phyloP scores from a whole-genome alignment of 2,329 filamentous ascomycete genomes.

The Aureobasidium lini region DNA sequence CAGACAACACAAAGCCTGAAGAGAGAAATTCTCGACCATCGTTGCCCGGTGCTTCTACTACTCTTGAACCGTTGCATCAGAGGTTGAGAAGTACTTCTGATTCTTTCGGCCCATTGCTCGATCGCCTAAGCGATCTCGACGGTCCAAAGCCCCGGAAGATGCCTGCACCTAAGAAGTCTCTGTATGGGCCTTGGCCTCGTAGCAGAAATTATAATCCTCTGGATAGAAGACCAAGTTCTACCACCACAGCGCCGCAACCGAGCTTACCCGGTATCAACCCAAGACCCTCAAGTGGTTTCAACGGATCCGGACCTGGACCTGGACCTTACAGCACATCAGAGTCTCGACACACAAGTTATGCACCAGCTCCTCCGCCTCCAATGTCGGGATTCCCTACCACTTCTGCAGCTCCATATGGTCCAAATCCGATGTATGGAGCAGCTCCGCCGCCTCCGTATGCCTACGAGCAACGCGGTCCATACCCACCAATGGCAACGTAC shows the following conservation, averaged over 20 bases:
- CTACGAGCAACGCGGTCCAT: conserved; percentile 4
- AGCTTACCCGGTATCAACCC: not conserved
- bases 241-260: not conserved
- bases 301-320: not conserved
- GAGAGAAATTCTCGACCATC: not conserved
- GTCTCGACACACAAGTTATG: not conserved
- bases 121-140: not conserved
- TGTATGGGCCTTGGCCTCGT: conserved; percentile 11
- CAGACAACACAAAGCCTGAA: not conserved
- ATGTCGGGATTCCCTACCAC: conserved; percentile 1
- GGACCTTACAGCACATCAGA: conserved; percentile 1
- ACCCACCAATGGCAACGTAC: conserved; percentile 2
- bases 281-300: not conserved
- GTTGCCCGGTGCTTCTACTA: not conserved
- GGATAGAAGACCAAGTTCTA: conserved; percentile 9
- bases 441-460: not conserved
- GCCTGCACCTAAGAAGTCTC: conserved; percentile 11
- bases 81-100: conserved; percentile 6
- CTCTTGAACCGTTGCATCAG: not conserved
- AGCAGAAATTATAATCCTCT: conserved; percentile 11
- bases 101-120: conserved; percentile 7
- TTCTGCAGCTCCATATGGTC: not conserved
- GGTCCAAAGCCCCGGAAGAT: not conserved
- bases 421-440: not conserved
- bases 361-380: not conserved